A percentile compares a stretch with the other conserved stretches of the same genome.
phyloP scores from a whole-genome alignment of 768 basidiomycete genomes.

The Hygrophorus russula region DNA sequence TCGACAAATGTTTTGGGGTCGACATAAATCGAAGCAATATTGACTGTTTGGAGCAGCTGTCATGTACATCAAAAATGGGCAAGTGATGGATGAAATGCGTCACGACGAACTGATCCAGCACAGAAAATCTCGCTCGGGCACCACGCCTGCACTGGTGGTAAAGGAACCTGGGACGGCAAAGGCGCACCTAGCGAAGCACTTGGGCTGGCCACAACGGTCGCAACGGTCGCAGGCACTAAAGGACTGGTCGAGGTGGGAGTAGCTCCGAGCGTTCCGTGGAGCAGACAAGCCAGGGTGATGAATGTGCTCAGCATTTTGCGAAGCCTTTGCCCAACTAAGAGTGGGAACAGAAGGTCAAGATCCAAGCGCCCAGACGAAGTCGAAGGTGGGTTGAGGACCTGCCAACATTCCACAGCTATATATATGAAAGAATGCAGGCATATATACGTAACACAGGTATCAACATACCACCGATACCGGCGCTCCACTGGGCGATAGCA shows the following conservation, averaged over 20 bases:
- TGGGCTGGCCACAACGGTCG: conserved; percentile 57
- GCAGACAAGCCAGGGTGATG: neutral
- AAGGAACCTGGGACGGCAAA: conserved; percentile 54
- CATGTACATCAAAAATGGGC: conserved; percentile 8
- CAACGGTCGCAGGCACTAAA: conserved; percentile 30
- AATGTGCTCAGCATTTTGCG: too few relatives aligned
- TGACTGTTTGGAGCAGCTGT: conserved; percentile 78
- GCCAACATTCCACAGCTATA: too few relatives aligned
- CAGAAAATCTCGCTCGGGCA: conserved; percentile 72
- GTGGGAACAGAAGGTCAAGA: too few relatives aligned
- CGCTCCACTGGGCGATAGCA: too few relatives aligned
- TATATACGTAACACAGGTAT: too few relatives aligned
- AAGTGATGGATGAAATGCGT: conserved; percentile 2
- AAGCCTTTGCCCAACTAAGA: too few relatives aligned
- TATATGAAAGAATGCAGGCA: too few relatives aligned
- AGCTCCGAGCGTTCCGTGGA: neutral
- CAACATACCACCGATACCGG: too few relatives aligned
- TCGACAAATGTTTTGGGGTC: conserved; percentile 90
- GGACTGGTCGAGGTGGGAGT: neutral
- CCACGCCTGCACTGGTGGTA: conserved; percentile 68
- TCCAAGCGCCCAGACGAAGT: too few relatives aligned
- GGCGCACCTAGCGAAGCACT: conserved; percentile 37
- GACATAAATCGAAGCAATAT: conserved; percentile 59
- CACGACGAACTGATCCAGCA: conserved; percentile 50
- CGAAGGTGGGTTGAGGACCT: too few relatives aligned